Conservation (phyloP, 345 rosid species). For the Iberis pinnata region DNA sequence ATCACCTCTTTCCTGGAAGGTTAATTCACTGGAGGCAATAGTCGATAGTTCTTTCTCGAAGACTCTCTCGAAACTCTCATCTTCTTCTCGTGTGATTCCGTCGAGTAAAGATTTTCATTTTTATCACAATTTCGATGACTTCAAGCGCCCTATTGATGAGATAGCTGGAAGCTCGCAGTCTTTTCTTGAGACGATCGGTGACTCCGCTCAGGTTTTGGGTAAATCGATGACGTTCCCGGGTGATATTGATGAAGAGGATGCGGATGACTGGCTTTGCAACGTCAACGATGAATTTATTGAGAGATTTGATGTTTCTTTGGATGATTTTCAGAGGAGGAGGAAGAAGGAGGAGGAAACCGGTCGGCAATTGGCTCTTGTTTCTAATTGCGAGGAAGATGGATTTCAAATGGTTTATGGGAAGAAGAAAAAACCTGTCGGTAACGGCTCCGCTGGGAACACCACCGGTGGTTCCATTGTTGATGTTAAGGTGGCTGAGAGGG, state of each 20-base stretch:
- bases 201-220: constrained; percentile 32
- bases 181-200: constrained; percentile 50
- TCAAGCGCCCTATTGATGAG: constrained; percentile 48
- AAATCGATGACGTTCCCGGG: constrained; percentile 36
- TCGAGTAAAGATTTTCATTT: constrained; percentile 71
- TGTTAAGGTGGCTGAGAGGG: constrained; percentile 55
- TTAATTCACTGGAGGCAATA: constrained; percentile 35
- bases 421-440: constrained; percentile 42
- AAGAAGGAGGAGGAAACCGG: constrained; percentile 48
- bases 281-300: constrained; percentile 65
- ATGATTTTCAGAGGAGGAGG: constrained; percentile 41
- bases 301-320: constrained; percentile 52
- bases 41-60: constrained; percentile 37
- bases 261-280: constrained; percentile 64
- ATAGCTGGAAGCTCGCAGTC: constrained; percentile 45
- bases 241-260: constrained; percentile 44
- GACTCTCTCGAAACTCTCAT: constrained; percentile 49
- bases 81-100: constrained; percentile 56
- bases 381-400: constrained; percentile 34
- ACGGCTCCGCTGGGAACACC: constrained; percentile 9
- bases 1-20: constrained; percentile 20
- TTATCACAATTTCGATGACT: constrained; percentile 67
- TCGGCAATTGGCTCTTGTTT: constrained; percentile 13
- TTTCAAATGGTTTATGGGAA: constrained; percentile 70
- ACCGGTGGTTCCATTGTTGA: constrained; percentile 14